Conservation (phyloP, 2,329 filamentous ascomycete genomes). For the Elsinoe batatas region DNA sequence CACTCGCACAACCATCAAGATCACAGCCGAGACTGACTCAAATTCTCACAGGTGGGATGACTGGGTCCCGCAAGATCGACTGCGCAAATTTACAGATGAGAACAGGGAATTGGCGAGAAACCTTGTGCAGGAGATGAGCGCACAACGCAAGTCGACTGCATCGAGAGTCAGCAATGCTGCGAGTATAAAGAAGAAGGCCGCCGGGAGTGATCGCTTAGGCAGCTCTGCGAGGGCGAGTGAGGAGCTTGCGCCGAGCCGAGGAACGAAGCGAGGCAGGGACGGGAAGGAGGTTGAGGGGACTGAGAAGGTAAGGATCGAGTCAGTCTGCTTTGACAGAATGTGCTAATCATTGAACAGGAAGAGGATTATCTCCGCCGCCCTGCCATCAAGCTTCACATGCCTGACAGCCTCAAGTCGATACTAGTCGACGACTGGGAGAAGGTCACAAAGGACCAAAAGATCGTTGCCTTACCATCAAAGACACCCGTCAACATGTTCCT, state of each 20-base stretch:
- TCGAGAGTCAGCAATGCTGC: constrained; percentile 33
- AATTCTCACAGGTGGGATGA: constrained; percentile 69
- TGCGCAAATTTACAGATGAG: constrained; percentile 89
- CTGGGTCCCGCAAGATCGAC: constrained; percentile 88
- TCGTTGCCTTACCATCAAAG: constrained; percentile 72
- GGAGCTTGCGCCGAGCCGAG: constrained; percentile 56
- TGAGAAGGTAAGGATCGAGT: constrained; percentile 53
- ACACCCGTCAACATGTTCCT: constrained; percentile 69
- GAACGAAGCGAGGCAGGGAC: constrained; percentile 58
- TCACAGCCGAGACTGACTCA: not conserved
- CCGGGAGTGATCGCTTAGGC: constrained; percentile 42
- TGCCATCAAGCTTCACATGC: constrained; percentile 74
- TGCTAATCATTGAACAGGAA: constrained; percentile 49
- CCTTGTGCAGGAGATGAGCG: constrained; percentile 58
- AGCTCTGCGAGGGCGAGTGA: constrained; percentile 65
- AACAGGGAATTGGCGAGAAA: constrained; percentile 80
- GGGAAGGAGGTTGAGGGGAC: constrained; percentile 57
- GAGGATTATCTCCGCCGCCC: constrained; percentile 76
- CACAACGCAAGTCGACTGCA: constrained; percentile 40
- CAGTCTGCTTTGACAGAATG: not conserved
- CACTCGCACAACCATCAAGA: not conserved
- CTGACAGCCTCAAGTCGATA: constrained; percentile 81
- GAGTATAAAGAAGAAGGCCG: constrained; percentile 45
- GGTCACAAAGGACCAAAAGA: constrained; percentile 85
- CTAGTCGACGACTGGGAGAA: constrained; percentile 99